Evolutionary conservation across 345 rosid species (phyloP), one percentile per base, ranked within the genome.

Genomic region (Firmiana major): DNA sequence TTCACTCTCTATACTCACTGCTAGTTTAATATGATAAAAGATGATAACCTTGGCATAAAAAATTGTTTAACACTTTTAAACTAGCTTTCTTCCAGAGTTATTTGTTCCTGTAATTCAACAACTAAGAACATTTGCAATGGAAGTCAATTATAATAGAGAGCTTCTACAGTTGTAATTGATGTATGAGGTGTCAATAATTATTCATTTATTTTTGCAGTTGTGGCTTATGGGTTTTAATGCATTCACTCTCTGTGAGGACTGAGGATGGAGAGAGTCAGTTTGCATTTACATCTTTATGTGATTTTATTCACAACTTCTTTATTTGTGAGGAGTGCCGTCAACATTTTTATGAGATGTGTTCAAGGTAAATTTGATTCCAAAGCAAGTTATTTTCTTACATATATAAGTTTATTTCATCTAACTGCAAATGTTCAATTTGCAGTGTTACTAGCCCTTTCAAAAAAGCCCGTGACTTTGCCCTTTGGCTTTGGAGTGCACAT

Each of bases 401-500:
- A 16, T 46, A 21, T 16, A 70, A 36, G 49, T 34, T 79, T 28
- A 42, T 63, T 65, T 77, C 22, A 16, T 63, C 82, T 82, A 45
- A 84, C 80, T 26, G 43, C 62, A 15, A 9, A 21, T n/a, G 64
- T 78, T 57, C 71, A 62, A 71, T 76, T 81, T 75, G 63, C 94
- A 96, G 99, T 76, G 88, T 93, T 21, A 85, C 80, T 38, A 80
- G 77, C 81, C 94, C 97, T 5, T 91, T 93, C 83, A 89, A 79
- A 75, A 88, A 85, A 76, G 76, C 97, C 19, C 97, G 86, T 15
- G 97, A 92, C 43, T 84, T 96, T 71, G 87, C 87, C 79, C 88
- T 96, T 80, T 96, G 98, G 99, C 82, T 96, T 78, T 96, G 99
- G 99, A 83, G 84, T 71, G 82, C 98, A 59, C 99, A 96, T 86